Conservation (phyloP, 495 filamentous ascomycete genomes). For the Penicillium dipodomyicola region DNA sequence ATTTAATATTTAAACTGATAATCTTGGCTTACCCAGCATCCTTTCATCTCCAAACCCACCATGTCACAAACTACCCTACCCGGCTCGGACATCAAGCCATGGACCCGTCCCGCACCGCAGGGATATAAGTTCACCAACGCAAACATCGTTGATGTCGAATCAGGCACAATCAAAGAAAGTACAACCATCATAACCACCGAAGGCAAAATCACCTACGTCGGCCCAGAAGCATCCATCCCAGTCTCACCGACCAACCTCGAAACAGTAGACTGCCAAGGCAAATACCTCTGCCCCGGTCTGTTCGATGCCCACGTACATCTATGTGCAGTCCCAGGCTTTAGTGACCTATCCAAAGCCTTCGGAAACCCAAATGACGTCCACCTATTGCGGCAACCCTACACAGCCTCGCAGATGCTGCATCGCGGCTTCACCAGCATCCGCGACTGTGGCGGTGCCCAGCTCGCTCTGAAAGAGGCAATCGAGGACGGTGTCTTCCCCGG, state of each 20-base stretch:
- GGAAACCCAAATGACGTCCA: slow-evolving; percentile 30
- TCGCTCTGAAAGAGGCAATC: slow-evolving; percentile 52
- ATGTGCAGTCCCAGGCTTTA: slow-evolving; percentile 41
- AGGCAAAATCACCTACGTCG: slow-evolving; percentile 23
- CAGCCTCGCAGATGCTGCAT: slow-evolving; percentile 46
- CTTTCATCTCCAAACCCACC: neutral
- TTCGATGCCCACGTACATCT: slow-evolving; percentile 59
- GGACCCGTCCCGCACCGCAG: slow-evolving; percentile 28
- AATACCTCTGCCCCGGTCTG: slow-evolving; percentile 51
- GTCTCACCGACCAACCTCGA: slow-evolving; percentile 11
- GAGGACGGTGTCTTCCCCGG: slow-evolving; percentile 49
- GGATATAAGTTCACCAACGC: slow-evolving; percentile 36
- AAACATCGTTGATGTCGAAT: slow-evolving; percentile 35
- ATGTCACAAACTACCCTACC: slow-evolving; percentile 15
- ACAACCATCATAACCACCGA: slow-evolving; percentile 14
- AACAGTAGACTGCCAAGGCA: slow-evolving; percentile 42
- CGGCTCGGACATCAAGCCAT: slow-evolving; percentile 36
- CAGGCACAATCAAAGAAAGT: slow-evolving; percentile 29
- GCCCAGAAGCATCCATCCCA: slow-evolving; percentile 14
- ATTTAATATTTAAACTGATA: neutral
- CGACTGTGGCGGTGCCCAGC: slow-evolving; percentile 51
- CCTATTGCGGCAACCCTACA: slow-evolving; percentile 46
- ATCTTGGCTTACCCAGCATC: neutral
- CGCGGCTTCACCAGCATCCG: slow-evolving; percentile 54
- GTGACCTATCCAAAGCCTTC: slow-evolving; percentile 27